Percentiles rank a stretch among this genome's conserved stretches.
phyloP scores from a whole-genome alignment of 169 alveolate genomes.

The Eimeria falciformis region DNA sequence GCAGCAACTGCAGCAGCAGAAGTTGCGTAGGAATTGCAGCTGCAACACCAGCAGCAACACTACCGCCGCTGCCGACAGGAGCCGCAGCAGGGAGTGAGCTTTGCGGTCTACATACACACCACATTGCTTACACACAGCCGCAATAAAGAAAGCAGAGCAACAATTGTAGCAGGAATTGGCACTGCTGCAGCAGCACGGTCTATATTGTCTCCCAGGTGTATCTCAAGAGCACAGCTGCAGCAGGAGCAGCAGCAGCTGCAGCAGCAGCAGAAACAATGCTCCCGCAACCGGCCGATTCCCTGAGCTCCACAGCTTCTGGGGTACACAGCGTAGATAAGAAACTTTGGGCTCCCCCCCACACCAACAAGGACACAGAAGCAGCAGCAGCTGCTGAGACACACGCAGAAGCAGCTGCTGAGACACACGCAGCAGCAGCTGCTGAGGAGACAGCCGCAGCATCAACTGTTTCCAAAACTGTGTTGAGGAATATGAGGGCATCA shows the following conservation, averaged over 20 bases:
- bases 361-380: too few relatives aligned
- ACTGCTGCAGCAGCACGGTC: background rate
- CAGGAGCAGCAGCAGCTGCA: conserved; percentile 17
- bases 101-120: background rate
- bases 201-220: too few relatives aligned
- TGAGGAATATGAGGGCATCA: too few relatives aligned
- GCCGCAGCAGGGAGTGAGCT: background rate
- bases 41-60: background rate
- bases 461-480: too few relatives aligned
- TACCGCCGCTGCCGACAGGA: conserved; percentile 15
- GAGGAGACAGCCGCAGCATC: too few relatives aligned
- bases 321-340: too few relatives aligned
- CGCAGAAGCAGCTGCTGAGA: too few relatives aligned
- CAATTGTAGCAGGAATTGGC: background rate
- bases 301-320: too few relatives aligned
- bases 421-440: too few relatives aligned
- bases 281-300: too few relatives aligned
- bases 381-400: too few relatives aligned
- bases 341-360: too few relatives aligned
- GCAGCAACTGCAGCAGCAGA: conserved; percentile 12
- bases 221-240: background rate
- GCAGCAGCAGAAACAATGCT: conserved; percentile 6
- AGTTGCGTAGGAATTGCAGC: background rate
- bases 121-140: background rate
- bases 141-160: background rate